Percentiles rank a stretch among this genome's conserved stretches.
phyloP scores from a whole-genome alignment of 176 grass and related monocot genomes.

The Zea mays region Zm-B73-REFERENCE-NAM-5.0 NC_050101.1:128681001-128681500 shows the following conservation, averaged over 20 bases:
- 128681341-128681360: slow-evolving; percentile 74
- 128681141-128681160: slow-evolving; percentile 69
- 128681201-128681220: slow-evolving; percentile 43
- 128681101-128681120: slow-evolving; percentile 57
- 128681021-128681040: slow-evolving; percentile 63
- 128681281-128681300: slow-evolving; percentile 34
- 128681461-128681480: slow-evolving; percentile 36
- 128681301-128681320: slow-evolving; percentile 23
- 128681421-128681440: slow-evolving; percentile 37
- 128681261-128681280: slow-evolving; percentile 47
- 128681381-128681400: slow-evolving; percentile 75
- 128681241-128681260: slow-evolving; percentile 37
- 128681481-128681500: slow-evolving; percentile 42
- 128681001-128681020: slow-evolving; percentile 59
- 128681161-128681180: slow-evolving; percentile 42
- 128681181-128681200: slow-evolving; percentile 59
- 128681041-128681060: slow-evolving; percentile 64
- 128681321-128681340: slow-evolving; percentile 70
- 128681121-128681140: slow-evolving; percentile 59
- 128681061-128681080: slow-evolving; percentile 65
- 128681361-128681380: slow-evolving; percentile 59
- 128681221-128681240: slow-evolving; percentile 45
- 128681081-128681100: slow-evolving; percentile 77
- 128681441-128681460: slow-evolving; percentile 42
- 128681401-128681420: slow-evolving; percentile 48